A percentile compares a stretch with the other conserved stretches of the same genome.
Evolutionary conservation across 345 rosid species (phyloP).

Genomic region (Odontarrhena argentea): DNA sequence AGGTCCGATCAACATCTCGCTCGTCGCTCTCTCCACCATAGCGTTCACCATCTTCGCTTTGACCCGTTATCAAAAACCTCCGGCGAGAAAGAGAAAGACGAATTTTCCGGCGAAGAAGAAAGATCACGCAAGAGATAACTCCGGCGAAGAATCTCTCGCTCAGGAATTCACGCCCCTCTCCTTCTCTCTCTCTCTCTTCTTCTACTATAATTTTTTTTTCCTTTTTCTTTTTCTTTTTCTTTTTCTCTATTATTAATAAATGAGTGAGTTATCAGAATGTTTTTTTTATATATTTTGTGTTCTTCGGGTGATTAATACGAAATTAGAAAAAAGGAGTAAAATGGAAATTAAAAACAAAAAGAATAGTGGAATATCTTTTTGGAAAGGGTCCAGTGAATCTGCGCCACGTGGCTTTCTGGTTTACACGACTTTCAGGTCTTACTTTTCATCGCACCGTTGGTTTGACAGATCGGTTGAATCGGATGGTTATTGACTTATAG

Average conservation of each 20-base stretch:
- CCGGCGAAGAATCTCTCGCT: conserved; percentile 48
- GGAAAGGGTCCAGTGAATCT: conserved; percentile 26
- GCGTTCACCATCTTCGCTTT: conserved; percentile 84
- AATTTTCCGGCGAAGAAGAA: conserved; percentile 37
- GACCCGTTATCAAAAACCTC: conserved; percentile 13
- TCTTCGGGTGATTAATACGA: background rate
- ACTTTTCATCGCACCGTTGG: conserved; percentile 36
- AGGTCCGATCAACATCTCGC: conserved; percentile 98
- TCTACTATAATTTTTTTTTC: conserved; percentile 1
- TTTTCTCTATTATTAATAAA: conserved; percentile 30
- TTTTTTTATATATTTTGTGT: conserved; percentile 4
- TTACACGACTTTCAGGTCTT: conserved; percentile 14
- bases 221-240: conserved; percentile 22
- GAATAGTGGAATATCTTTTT: conserved; percentile 12
- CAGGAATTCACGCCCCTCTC: conserved; percentile 35
- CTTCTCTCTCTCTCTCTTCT: conserved; percentile 29
- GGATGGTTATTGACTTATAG: conserved; percentile 24
- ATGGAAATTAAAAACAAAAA: background rate
- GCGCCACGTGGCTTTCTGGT: conserved; percentile 40
- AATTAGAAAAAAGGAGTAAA: background rate
- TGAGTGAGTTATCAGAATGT: background rate
- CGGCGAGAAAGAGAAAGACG: conserved; percentile 22
- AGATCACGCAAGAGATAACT: conserved; percentile 42
- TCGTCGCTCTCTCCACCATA: conserved; percentile 98
- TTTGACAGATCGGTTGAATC: conserved; percentile 40